Evolutionary conservation across 148 eudicot species (phyloP).

Genomic region (Dianthus caryophyllus): DNA sequence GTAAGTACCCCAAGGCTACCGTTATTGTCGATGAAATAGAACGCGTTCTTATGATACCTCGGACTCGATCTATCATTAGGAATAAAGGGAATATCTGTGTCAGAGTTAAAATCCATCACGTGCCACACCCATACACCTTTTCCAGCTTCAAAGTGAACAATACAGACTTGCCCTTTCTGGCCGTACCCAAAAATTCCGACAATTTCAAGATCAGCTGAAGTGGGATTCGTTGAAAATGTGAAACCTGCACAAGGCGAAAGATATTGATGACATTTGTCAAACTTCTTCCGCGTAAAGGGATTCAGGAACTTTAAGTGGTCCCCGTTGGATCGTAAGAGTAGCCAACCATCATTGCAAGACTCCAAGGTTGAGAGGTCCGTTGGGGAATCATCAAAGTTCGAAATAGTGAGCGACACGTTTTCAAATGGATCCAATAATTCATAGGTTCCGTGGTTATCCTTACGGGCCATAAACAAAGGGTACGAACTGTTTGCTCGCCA

Average conservation of each 20-base stretch:
- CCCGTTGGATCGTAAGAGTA: background rate
- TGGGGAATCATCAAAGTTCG: background rate
- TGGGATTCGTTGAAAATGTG: conserved; percentile 12
- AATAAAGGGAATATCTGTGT: background rate
- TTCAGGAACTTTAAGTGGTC: background rate
- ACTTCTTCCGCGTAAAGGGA: background rate
- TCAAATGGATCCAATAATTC: conserved; percentile 12
- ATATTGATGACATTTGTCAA: background rate
- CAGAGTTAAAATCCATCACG: background rate
- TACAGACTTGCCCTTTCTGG: accelerated
- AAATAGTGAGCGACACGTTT: background rate
- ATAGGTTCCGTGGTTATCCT: background rate
- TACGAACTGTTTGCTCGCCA: background rate
- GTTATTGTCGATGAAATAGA: background rate
- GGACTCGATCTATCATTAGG: background rate
- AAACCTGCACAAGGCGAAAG: background rate
- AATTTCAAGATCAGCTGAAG: conserved; percentile 7
- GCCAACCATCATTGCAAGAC: conserved; percentile 15
- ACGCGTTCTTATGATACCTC: background rate
- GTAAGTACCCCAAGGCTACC: background rate
- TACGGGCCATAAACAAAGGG: conserved; percentile 8
- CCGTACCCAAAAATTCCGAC: background rate
- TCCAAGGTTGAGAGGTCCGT: background rate
- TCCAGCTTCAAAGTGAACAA: background rate
- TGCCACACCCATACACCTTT: background rate